Conservation (phyloP, 768 basidiomycete species). For the Austroboletus eburneus region DNA sequence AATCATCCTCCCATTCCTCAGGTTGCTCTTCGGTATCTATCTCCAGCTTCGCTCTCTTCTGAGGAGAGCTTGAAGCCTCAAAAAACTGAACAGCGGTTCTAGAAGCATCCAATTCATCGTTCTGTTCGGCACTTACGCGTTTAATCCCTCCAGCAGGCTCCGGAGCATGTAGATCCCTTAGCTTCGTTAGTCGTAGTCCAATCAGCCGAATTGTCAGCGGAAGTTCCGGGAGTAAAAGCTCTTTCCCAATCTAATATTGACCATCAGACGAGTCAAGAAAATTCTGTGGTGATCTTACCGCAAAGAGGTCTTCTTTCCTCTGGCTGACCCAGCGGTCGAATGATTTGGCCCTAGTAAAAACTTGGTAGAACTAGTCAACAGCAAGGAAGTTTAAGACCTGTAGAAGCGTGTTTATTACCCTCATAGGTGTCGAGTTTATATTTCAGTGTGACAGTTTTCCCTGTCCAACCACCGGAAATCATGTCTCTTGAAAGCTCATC, state of each 20-base stretch:
- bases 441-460: slow-evolving; percentile 86
- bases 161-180: slow-evolving; percentile 70
- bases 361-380: slow-evolving; percentile 32
- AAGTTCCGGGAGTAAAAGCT: slow-evolving; percentile 74
- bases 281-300: slow-evolving; percentile 40
- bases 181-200: slow-evolving; percentile 82
- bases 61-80: slow-evolving; percentile 35
- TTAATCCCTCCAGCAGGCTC: slow-evolving; percentile 59
- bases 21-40: slow-evolving; percentile 6
- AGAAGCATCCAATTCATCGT: neutral
- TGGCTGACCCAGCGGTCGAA: slow-evolving; percentile 68
- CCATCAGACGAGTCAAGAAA: slow-evolving; percentile 2
- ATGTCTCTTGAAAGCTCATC: slow-evolving; percentile 80
- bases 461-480: slow-evolving; percentile 74
- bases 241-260: slow-evolving; percentile 64
- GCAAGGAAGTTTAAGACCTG: neutral
- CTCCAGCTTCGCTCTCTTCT: slow-evolving; percentile 39
- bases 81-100: slow-evolving; percentile 48
- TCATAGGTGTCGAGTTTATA: slow-evolving; percentile 91
- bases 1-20: slow-evolving; percentile 29
- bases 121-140: slow-evolving; percentile 45
- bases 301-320: slow-evolving; percentile 73
- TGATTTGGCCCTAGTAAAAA: slow-evolving; percentile 81
- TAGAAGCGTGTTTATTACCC: slow-evolving; percentile 37
- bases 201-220: slow-evolving; percentile 81